Evolutionary conservation across 768 basidiomycete genomes (phyloP).

Genomic region (Tephrocybe sp.): DNA sequence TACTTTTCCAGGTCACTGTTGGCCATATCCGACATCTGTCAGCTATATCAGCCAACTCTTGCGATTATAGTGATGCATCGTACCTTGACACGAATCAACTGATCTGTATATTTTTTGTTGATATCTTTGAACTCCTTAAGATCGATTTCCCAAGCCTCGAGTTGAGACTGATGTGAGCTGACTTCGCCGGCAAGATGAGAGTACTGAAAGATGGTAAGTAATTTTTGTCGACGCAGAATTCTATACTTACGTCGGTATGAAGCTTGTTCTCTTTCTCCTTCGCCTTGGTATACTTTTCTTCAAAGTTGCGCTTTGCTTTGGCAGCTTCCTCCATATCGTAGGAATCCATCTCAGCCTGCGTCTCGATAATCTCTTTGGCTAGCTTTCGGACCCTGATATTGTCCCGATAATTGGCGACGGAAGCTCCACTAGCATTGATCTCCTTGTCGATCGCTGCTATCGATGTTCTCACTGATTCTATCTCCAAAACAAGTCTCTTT

Average conservation of each 20-base stretch:
- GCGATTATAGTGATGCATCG: constrained; percentile 9
- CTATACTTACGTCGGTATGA: constrained; percentile 57
- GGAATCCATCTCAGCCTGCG: constrained; percentile 69
- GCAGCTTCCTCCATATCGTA: constrained; percentile 86
- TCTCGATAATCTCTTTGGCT: constrained; percentile 60
- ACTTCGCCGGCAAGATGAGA: constrained; percentile 85
- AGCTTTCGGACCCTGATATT: constrained; percentile 80
- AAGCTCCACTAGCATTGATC: constrained; percentile 73
- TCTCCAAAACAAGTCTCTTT: constrained; percentile 31
- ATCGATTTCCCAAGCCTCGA: constrained; percentile 67
- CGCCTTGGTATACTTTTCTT: constrained; percentile 72
- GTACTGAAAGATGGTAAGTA: constrained; percentile 45
- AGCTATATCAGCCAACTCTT: background rate
- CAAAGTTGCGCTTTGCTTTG: constrained; percentile 81
- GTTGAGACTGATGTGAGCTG: constrained; percentile 65
- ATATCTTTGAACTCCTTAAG: constrained; percentile 86
- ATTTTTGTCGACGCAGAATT: background rate
- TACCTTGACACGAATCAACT: constrained; percentile 94
- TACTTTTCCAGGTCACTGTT: constrained; percentile 98
- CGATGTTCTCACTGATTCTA: constrained; percentile 38
- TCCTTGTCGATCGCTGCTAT: constrained; percentile 72
- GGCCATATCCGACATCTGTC: constrained; percentile 95
- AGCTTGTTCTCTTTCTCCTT: constrained; percentile 73
- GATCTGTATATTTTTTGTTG: constrained; percentile 83
- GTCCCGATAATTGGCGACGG: constrained; percentile 71